Evolutionary conservation across 257 asterid genomes (phyloP), one percentile per base, ranked within the genome.

Genomic region (Rubia yunnanensis): DNA sequence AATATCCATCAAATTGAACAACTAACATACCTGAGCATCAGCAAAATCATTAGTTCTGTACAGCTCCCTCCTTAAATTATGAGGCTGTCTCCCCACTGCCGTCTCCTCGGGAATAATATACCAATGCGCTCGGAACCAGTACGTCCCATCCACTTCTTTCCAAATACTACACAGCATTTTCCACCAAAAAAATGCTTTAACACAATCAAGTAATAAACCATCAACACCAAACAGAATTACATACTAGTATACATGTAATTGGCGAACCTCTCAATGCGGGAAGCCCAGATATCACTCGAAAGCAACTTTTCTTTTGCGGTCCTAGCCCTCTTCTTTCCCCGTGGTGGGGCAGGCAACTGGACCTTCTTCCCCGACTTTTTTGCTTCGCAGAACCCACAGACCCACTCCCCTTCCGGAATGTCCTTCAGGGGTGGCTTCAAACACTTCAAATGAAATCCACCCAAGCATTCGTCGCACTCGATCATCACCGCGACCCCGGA

Each of bases 391-490:
- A 81, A 92, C 46, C 72, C 76, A 68, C 97, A 89, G 66, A 79
- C 70, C 99, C 99, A 92, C 73, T 90, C 94, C 22, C 96, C 99
- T 65, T 84, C 94, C 0, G 96, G 99, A 76, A 92, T 90, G 67
- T 73, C 84, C 75, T 65, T 84, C 62, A 87, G 60, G 1, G 97
- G 97, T 0, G 97, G 99, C 67, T 60, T 87, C 81, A 89, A 71
- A 68, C 97, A 92, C 74, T 79, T 87, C 77, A 89, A 78, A 77
- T 92, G 99, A 81, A 86, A 89, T 32, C 99, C 99, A 78, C 86
- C 89, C 82, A 92, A 83, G 70, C 99, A 92, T 64, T 87, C 95
- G 66, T 89, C 99, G 69, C 97, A 92, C 76, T 92, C 99, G 49
- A 89, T 80, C 97, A 89, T 83, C 62, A 89, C 60, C 35, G 71